phyloP scores from a whole-genome alignment of 768 basidiomycete species.

The Paxillus ammoniavirescens region DNA sequence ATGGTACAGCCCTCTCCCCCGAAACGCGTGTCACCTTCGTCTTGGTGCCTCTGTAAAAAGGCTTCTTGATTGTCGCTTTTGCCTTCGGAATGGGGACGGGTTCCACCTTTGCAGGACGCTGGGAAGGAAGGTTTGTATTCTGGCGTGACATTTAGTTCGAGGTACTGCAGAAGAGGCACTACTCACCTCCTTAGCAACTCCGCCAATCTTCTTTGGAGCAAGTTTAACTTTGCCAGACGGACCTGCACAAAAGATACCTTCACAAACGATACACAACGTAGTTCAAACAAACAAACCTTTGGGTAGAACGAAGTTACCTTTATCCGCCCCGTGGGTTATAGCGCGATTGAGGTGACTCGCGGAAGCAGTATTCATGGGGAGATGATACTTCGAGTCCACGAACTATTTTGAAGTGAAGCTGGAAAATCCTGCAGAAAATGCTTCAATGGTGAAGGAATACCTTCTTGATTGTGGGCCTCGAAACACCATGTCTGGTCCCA shows the following conservation, averaged over 20 bases:
- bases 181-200: conserved; percentile 16
- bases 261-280: background rate
- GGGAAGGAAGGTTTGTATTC: conserved; percentile 14
- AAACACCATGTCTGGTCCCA: conserved; percentile 70
- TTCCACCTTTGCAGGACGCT: conserved; percentile 2
- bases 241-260: conserved; percentile 6
- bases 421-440: background rate
- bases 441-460: conserved; percentile 40
- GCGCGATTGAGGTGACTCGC: conserved; percentile 50
- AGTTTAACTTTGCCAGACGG: conserved; percentile 29
- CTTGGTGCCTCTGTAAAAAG: background rate
- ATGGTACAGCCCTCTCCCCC: background rate
- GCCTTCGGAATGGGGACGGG: background rate
- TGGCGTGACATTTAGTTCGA: background rate
- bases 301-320: conserved; percentile 53
- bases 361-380: conserved; percentile 45
- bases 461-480: conserved; percentile 80
- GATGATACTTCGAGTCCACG: conserved; percentile 53
- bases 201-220: conserved; percentile 10
- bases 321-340: conserved; percentile 51
- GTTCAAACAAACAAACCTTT: conserved; percentile 37
- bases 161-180: background rate
- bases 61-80: conserved; percentile 1
- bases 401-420: conserved; percentile 32
- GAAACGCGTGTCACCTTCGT: background rate